These are phyloP conservation scores for Paecilomyces variotii DNA, from an alignment of 2,329 filamentous ascomycete species.

Conservation along the genomic window DNA sequence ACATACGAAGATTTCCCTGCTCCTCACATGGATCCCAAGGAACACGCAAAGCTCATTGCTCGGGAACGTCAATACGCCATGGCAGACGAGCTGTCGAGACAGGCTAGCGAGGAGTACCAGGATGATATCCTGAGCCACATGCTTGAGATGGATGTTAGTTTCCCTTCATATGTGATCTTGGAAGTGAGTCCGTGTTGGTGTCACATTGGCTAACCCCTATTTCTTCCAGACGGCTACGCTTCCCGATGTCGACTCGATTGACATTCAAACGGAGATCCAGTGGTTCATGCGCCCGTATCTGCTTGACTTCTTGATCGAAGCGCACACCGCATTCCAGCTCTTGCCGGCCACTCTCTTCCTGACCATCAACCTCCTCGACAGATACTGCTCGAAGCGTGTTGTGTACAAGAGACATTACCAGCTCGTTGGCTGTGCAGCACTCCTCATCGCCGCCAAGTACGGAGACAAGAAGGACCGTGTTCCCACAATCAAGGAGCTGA, in stretches of 20 bases:
- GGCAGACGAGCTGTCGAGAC: slow-evolving; percentile 76
- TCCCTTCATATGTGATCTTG: slow-evolving; percentile 5
- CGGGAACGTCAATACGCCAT: slow-evolving; percentile 80
- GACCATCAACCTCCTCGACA: slow-evolving; percentile 89
- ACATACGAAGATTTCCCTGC: slow-evolving; percentile 44
- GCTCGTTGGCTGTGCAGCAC: slow-evolving; percentile 87
- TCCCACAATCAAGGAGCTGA: slow-evolving; percentile 92
- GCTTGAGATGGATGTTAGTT: slow-evolving; percentile 76
- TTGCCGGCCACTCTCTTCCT: slow-evolving; percentile 93
- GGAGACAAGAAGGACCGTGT: slow-evolving; percentile 98
- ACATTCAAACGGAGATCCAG: slow-evolving; percentile 98
- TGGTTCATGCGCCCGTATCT: slow-evolving; percentile 99
- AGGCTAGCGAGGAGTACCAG: slow-evolving; percentile 82
- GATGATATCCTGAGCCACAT: slow-evolving; percentile 93
- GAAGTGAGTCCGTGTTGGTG: slow-evolving; percentile 7
- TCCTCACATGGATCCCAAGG: slow-evolving; percentile 58
- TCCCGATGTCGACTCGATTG: slow-evolving; percentile 93
- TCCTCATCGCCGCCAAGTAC: slow-evolving; percentile 96
- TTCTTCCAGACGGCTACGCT: slow-evolving; percentile 64
- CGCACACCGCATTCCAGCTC: slow-evolving; percentile 87
- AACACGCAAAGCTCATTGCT: slow-evolving; percentile 69
- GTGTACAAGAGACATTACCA: slow-evolving; percentile 99
- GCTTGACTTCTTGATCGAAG: slow-evolving; percentile 96
- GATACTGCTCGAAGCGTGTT: slow-evolving; percentile 94
- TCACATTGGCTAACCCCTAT: slow-evolving; percentile 10